Conservation (phyloP, 106 monocot species). For the Dioscorea alata region DNA sequence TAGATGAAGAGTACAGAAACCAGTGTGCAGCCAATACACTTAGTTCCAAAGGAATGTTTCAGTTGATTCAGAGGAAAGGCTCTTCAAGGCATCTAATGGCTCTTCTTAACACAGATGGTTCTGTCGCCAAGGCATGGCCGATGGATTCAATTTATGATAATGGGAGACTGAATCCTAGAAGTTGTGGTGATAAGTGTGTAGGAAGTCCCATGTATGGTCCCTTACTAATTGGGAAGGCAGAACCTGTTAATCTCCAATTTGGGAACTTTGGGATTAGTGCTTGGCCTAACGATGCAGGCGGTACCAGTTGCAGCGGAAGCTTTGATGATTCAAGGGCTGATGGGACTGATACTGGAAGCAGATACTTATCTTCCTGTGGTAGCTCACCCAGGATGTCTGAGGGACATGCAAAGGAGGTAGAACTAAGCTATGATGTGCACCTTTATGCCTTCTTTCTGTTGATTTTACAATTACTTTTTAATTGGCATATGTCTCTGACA, state of each 20-base stretch:
- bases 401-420: conserved; percentile 76
- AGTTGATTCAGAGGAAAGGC: conserved; percentile 75
- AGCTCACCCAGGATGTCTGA: conserved; percentile 80
- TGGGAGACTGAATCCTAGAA: conserved; percentile 3
- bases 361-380: conserved; percentile 71
- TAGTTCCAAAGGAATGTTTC: conserved; percentile 91
- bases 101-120: conserved; percentile 80
- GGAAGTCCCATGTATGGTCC: conserved; percentile 65
- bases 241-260: conserved; percentile 75
- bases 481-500: no score
- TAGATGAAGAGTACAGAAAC: conserved; percentile 78
- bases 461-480: no score
- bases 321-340: conserved; percentile 63
- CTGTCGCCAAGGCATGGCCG: conserved; percentile 78
- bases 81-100: conserved; percentile 85
- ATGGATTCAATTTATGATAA: conserved; percentile 27
- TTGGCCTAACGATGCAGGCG: conserved; percentile 79
- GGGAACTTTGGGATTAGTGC: conserved; percentile 85
- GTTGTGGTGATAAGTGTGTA: conserved; percentile 23
- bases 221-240: conserved; percentile 49
- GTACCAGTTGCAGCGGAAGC: conserved; percentile 70
- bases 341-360: conserved; percentile 57
- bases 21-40: conserved; percentile 54
- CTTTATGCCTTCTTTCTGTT: no score
- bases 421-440: no score